phyloP scores from a whole-genome alignment of 2,329 filamentous ascomycete species.

The Fusarium ambrosium region DNA sequence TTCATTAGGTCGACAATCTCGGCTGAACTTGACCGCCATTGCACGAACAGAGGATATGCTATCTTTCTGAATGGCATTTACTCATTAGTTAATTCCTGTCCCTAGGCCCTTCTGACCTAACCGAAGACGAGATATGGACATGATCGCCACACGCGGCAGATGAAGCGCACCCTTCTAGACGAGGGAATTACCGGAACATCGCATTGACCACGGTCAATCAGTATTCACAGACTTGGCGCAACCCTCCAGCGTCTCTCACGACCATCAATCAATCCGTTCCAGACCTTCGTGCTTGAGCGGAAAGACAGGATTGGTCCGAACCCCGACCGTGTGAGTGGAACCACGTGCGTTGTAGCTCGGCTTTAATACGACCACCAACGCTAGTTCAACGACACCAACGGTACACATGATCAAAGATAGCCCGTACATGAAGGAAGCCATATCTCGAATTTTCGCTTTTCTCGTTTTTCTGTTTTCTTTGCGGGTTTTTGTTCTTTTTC shows the following conservation, averaged over 20 bases:
- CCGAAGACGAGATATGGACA: neutral
- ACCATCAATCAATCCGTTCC: neutral
- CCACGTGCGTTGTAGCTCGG: neutral
- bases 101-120: neutral
- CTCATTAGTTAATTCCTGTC: too few species aligned
- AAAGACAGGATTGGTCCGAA: neutral
- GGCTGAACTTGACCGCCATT: too few species aligned
- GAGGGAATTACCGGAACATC: neutral
- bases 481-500: neutral
- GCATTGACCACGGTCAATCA: neutral
- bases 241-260: neutral
- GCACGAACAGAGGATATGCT: too few species aligned
- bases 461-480: neutral
- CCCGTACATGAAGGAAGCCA: neutral
- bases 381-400: neutral
- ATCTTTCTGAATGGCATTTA: too few species aligned
- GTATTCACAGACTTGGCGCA: neutral
- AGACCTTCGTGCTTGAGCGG: neutral
- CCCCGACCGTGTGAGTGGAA: neutral
- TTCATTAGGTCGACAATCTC: too few species aligned
- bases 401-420: neutral
- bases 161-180: neutral
- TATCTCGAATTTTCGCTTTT: neutral
- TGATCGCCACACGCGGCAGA: neutral
- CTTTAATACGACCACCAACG: conserved; percentile 3